These are phyloP conservation scores for Pseudocercospora ulei DNA, from an alignment of 2,329 filamentous ascomycete genomes.

Conservation along the genomic window DNA sequence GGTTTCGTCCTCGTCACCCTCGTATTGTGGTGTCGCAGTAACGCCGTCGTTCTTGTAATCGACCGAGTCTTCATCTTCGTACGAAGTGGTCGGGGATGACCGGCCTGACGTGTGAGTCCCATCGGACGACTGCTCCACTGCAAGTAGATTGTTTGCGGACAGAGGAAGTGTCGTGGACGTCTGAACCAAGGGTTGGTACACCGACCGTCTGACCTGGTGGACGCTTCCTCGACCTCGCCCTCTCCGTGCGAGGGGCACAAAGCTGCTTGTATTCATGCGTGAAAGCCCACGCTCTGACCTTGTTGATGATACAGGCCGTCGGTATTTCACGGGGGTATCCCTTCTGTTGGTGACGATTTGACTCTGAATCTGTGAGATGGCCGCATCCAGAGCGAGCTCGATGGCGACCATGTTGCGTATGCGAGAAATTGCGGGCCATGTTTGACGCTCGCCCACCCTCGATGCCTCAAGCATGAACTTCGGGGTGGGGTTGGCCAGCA, in stretches of 20 bases:
- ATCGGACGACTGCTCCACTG: conserved; percentile 19
- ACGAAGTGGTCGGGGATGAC: conserved; percentile 22
- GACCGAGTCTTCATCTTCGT: conserved; percentile 21
- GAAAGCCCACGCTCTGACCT: conserved; percentile 19
- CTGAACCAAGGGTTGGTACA: conserved; percentile 15
- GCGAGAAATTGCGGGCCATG: conserved; percentile 80
- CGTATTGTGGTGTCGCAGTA: conserved; percentile 4
- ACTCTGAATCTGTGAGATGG: conserved; percentile 41
- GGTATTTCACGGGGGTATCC: conserved; percentile 5
- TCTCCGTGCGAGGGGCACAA: conserved; percentile 14
- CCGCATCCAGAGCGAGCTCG: conserved; percentile 70
- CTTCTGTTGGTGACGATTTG: conserved; percentile 10
- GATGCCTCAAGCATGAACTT: conserved; percentile 79
- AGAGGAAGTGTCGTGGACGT: conserved; percentile 2
- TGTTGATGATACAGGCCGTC: conserved; percentile 17
- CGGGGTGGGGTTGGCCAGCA: conserved; percentile 72
- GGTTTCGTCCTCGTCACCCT: conserved; percentile 10
- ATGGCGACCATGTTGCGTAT: conserved; percentile 82
- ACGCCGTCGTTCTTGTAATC: conserved; percentile 15
- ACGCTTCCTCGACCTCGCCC: conserved; percentile 13
- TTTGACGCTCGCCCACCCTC: conserved; percentile 69
- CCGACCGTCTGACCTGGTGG: conserved; percentile 15
- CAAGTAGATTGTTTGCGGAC: conserved; percentile 1
- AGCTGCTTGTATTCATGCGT: conserved; percentile 4
- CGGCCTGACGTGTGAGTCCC: conserved; percentile 19